phyloP scores from a whole-genome alignment of 495 filamentous ascomycete genomes.

The Tuber brumale region DNA sequence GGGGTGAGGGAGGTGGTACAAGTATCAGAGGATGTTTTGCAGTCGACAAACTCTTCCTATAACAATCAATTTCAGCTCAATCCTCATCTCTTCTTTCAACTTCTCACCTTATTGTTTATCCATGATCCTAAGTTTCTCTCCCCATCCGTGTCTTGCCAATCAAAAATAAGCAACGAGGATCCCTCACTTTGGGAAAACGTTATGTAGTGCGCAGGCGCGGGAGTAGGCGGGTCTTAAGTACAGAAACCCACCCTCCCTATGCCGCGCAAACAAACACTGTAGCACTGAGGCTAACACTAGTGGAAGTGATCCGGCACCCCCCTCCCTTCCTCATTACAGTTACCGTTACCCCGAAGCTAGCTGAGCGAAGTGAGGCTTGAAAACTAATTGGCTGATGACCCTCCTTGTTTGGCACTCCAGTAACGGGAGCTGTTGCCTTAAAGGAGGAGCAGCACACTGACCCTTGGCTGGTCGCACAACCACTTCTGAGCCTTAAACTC shows the following conservation, averaged over 20 bases:
- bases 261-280: neutral
- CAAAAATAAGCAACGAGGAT: neutral
- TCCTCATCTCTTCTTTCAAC: neutral
- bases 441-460: neutral
- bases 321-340: neutral
- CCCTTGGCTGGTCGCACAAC: neutral
- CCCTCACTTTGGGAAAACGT: neutral
- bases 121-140: neutral
- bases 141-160: neutral
- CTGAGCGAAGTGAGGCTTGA: neutral
- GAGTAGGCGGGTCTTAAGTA: conserved; percentile 1
- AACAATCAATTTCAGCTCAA: neutral
- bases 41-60: conserved; percentile 2
- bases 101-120: neutral
- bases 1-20: neutral
- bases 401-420: neutral
- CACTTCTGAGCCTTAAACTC: neutral
- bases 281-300: neutral
- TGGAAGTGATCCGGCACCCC: neutral
- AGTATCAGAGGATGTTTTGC: neutral
- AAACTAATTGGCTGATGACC: neutral
- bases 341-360: neutral
- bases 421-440: neutral
- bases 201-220: neutral
- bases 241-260: neutral